A percentile compares a stretch with the other conserved stretches of the same genome.
These are phyloP conservation scores for Astrothelium macrocarpum DNA, from an alignment of 495 filamentous ascomycete genomes.

Conservation along the genomic window DNA sequence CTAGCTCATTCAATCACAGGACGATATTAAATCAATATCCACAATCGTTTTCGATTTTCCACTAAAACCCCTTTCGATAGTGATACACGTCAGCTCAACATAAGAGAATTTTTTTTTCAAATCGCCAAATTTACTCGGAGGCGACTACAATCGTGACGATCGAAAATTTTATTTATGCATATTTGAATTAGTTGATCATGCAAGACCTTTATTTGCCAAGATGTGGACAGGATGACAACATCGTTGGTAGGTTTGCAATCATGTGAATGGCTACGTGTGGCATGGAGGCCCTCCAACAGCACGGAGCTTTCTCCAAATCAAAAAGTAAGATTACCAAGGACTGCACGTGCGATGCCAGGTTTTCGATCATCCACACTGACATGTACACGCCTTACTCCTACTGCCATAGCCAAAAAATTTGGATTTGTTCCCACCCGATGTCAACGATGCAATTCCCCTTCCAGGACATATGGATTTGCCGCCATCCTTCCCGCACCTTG, in stretches of 20 bases:
- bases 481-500: slow-evolving; percentile 4
- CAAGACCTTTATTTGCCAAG: neutral
- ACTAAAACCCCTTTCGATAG: neutral
- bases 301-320: too few species aligned
- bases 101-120: neutral
- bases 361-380: neutral
- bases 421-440: neutral
- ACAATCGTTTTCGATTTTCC: neutral
- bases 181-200: neutral
- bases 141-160: neutral
- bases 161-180: neutral
- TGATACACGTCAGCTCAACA: neutral
- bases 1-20: neutral
- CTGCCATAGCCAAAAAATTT: neutral
- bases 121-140: neutral
- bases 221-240: neutral
- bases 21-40: neutral
- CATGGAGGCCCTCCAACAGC: too few species aligned
- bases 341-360: neutral
- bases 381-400: neutral
- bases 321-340: neutral
- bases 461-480: neutral
- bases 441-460: neutral
- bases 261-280: neutral
- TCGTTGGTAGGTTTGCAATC: neutral